Evolutionary conservation across 768 basidiomycete genomes (phyloP).

Genomic region (Lyophyllum semitale): DNA sequence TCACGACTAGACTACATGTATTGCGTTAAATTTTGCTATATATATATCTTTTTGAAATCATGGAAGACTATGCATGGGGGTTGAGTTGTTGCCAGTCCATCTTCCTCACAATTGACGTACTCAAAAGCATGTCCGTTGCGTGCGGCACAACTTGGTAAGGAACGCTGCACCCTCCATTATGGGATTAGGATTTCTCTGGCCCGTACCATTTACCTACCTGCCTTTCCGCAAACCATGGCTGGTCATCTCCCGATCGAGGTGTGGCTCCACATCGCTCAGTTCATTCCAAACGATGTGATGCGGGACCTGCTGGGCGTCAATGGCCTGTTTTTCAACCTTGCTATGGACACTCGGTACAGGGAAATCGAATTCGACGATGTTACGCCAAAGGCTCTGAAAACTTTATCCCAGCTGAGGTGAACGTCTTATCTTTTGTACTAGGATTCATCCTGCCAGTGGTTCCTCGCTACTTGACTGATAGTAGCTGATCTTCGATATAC

Average conservation of each 20-base stretch:
- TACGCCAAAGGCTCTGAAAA: slow-evolving; percentile 14
- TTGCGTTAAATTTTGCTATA: not conserved
- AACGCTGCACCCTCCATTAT: too few relatives aligned
- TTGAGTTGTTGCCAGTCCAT: too few relatives aligned
- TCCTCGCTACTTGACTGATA: not conserved
- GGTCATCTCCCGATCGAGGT: slow-evolving; percentile 32
- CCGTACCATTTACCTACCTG: not conserved
- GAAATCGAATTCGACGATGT: slow-evolving; percentile 25
- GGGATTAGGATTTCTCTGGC: too few relatives aligned
- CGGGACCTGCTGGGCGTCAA: slow-evolving; percentile 28
- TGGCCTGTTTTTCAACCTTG: slow-evolving; percentile 31
- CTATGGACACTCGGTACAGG: slow-evolving; percentile 29
- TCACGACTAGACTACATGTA: slow-evolving; percentile 4
- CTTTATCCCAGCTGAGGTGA: slow-evolving; percentile 23
- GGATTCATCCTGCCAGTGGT: not conserved
- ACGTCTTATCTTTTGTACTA: not conserved
- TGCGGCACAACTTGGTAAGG: too few relatives aligned
- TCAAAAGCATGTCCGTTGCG: too few relatives aligned
- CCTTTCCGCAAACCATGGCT: slow-evolving; percentile 6
- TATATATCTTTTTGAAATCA: too few relatives aligned
- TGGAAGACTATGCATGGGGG: too few relatives aligned
- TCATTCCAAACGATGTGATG: slow-evolving; percentile 28
- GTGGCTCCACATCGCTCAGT: slow-evolving; percentile 31
- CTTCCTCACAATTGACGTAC: too few relatives aligned
- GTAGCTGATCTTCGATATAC: too few relatives aligned